Evolutionary conservation across 2,329 filamentous ascomycete species (phyloP).

Genomic region (Lasiodiplodia citricola): DNA sequence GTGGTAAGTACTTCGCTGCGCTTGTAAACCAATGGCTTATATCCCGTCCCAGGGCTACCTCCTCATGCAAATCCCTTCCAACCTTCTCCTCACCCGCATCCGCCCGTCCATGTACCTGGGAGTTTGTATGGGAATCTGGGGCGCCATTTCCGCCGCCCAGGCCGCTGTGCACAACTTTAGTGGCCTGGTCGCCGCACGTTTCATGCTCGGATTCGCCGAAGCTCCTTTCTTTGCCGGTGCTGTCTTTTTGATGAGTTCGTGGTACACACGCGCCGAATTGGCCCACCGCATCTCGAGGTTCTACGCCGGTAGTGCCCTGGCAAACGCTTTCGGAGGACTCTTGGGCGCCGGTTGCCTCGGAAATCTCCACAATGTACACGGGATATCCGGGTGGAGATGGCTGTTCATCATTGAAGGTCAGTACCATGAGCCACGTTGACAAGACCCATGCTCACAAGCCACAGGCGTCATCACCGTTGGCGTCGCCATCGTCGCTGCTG

Average conservation of each 20-base stretch:
- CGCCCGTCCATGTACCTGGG: slow-evolving; percentile 61
- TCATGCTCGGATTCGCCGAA: slow-evolving; percentile 56
- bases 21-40: not conserved
- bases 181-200: slow-evolving; percentile 53
- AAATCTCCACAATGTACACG: slow-evolving; percentile 29
- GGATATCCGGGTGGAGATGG: slow-evolving; percentile 29
- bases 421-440: not conserved
- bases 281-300: slow-evolving; percentile 27
- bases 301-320: slow-evolving; percentile 27
- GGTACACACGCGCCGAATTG: slow-evolving; percentile 31
- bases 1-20: slow-evolving; percentile 32
- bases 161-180: slow-evolving; percentile 52
- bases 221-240: slow-evolving; percentile 45
- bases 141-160: slow-evolving; percentile 51
- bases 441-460: not conserved
- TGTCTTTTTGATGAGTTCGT: slow-evolving; percentile 32
- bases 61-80: slow-evolving; percentile 67
- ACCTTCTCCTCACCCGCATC: slow-evolving; percentile 61
- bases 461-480: slow-evolving; percentile 26
- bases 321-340: slow-evolving; percentile 30
- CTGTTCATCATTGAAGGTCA: slow-evolving; percentile 26
- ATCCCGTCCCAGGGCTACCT: slow-evolving; percentile 53
- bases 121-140: slow-evolving; percentile 52
- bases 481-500: slow-evolving; percentile 21
- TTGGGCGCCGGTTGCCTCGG: slow-evolving; percentile 29